Conservation (phyloP, 2,329 filamentous ascomycete genomes). For the Seiridium cupressi region DNA sequence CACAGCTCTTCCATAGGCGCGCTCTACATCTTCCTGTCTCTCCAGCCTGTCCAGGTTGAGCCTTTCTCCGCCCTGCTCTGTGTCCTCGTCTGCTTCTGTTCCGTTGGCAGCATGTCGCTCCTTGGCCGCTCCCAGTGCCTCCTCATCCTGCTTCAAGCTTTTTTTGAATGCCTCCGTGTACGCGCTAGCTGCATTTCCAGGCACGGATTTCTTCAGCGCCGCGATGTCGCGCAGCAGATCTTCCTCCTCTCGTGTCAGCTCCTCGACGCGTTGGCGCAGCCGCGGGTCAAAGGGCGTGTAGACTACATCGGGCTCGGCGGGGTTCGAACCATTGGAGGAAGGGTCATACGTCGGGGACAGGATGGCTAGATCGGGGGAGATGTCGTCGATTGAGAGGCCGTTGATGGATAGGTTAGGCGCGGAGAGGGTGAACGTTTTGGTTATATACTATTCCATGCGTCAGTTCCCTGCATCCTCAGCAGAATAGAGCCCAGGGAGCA, state of each 20-base stretch:
- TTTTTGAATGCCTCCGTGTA: conserved; percentile 39
- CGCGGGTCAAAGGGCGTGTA: conserved; percentile 62
- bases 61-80: conserved; percentile 15
- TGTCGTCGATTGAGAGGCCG: conserved; percentile 49
- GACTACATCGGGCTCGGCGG: conserved; percentile 33
- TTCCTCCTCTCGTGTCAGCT: conserved; percentile 61
- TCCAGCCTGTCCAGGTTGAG: conserved; percentile 36
- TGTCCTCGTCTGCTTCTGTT: conserved; percentile 15
- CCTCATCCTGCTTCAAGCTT: conserved; percentile 46
- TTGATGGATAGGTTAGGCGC: conserved; percentile 62
- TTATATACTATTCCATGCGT: conserved; percentile 51
- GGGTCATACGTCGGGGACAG: conserved; percentile 20
- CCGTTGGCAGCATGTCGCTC: conserved; percentile 13
- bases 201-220: conserved; percentile 53
- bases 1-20: conserved; percentile 44
- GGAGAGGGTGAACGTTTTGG: conserved; percentile 57
- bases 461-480: not conserved
- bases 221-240: conserved; percentile 64
- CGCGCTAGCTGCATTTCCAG: conserved; percentile 39
- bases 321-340: conserved; percentile 10
- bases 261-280: conserved; percentile 57
- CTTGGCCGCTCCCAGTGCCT: conserved; percentile 29
- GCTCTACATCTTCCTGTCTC: conserved; percentile 46
- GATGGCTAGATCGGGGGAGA: conserved; percentile 24
- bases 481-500: not conserved